A percentile compares a stretch with the other conserved stretches of the same genome.
phyloP scores from a whole-genome alignment of 1,284 basidiomycete genomes.

The Rhodotorula sp. region DNA sequence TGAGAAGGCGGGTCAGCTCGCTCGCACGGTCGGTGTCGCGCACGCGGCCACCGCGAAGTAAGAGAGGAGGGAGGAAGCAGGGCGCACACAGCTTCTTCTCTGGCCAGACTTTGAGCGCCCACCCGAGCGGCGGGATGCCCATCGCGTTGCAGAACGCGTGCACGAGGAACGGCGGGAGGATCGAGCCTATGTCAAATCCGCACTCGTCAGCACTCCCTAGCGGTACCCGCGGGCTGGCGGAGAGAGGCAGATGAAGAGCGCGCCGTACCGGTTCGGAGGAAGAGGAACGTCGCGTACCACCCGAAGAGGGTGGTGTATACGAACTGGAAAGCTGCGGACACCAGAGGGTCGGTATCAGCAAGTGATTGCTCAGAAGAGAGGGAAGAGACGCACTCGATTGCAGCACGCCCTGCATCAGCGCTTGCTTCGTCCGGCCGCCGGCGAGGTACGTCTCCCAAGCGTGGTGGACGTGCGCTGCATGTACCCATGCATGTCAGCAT shows the following conservation, averaged over 20 bases:
- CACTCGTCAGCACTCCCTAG: too few relatives aligned
- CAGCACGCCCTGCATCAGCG: constrained; percentile 64
- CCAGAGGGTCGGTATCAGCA: constrained; percentile 1
- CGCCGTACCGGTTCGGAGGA: constrained; percentile 70
- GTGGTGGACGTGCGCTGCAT: constrained; percentile 86
- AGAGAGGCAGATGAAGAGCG: constrained; percentile 46
- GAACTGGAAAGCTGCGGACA: constrained; percentile 72
- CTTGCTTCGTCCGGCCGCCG: constrained; percentile 64
- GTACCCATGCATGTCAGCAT: neutral
- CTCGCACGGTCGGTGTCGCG: neutral
- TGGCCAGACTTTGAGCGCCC: constrained; percentile 54
- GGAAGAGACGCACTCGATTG: constrained; percentile 60
- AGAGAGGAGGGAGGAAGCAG: neutral
- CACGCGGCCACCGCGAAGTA: constrained; percentile 25
- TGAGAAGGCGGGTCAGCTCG: neutral
- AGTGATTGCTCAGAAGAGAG: neutral
- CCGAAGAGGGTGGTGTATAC: constrained; percentile 90
- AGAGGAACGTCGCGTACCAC: constrained; percentile 81
- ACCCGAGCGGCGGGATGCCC: constrained; percentile 70
- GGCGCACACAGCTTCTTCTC: constrained; percentile 54
- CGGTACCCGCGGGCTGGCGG: neutral
- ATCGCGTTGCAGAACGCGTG: constrained; percentile 93
- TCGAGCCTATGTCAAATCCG: constrained; percentile 50
- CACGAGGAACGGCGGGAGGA: constrained; percentile 63
- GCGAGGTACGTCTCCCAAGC: constrained; percentile 78